Conservation (phyloP, 495 filamentous ascomycete species). For the Penicillium roqueforti region DNA sequence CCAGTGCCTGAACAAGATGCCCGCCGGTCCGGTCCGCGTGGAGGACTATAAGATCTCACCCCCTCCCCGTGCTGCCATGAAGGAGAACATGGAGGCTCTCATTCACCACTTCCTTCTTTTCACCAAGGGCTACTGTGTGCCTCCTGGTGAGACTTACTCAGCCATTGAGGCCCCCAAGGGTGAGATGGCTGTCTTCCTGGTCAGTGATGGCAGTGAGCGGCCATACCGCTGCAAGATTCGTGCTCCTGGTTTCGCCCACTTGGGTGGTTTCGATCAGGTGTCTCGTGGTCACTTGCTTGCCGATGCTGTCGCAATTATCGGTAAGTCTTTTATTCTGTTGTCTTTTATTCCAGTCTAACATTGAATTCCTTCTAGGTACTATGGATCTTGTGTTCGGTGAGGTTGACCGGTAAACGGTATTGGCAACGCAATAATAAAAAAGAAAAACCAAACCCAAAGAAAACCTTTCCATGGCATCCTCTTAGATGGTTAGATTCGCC, state of each 20-base stretch:
- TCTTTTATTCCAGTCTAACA: constrained; percentile 9
- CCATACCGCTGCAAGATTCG: constrained; percentile 98
- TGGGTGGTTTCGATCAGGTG: constrained; percentile 91
- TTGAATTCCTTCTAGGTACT: constrained; percentile 43
- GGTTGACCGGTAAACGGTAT: constrained; percentile 55
- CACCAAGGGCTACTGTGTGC: constrained; percentile 96
- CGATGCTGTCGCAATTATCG: constrained; percentile 95
- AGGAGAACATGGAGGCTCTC: constrained; percentile 99
- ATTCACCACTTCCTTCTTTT: constrained; percentile 99
- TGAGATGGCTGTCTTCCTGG: constrained; percentile 98
- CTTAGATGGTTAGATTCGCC: constrained; percentile 21
- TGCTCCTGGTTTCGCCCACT: constrained; percentile 93
- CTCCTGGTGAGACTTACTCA: constrained; percentile 97
- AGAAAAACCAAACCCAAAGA: constrained; percentile 26
- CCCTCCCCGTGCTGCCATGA: constrained; percentile 95
- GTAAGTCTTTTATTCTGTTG: constrained; percentile 29
- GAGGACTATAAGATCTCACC: constrained; percentile 99
- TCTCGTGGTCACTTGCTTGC: constrained; percentile 88
- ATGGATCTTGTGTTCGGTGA: constrained; percentile 85
- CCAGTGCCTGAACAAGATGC: constrained; percentile 99
- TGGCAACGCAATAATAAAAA: constrained; percentile 24
- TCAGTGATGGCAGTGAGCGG: constrained; percentile 91
- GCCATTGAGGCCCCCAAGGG: constrained; percentile 99
- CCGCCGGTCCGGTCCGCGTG: constrained; percentile 83
- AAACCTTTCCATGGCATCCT: constrained; percentile 22